Evolutionary conservation across 1,284 basidiomycete genomes (phyloP).

Genomic region (Cryptococcus sp.): DNA sequence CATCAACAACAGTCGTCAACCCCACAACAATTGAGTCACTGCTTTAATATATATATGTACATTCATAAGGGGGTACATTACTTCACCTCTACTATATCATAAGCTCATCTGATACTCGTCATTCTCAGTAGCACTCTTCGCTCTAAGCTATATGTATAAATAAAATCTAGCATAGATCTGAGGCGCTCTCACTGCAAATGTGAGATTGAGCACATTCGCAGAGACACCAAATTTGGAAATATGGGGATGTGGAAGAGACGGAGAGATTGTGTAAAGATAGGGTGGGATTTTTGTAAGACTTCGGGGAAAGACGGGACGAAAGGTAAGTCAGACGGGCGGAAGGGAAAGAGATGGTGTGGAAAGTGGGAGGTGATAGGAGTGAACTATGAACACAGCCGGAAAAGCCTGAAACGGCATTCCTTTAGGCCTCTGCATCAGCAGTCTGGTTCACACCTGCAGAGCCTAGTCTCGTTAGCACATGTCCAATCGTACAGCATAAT

Average conservation of each 20-base stretch:
- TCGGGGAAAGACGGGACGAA: constrained; percentile 23
- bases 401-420: constrained; percentile 13
- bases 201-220: too few species aligned
- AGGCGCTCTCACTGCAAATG: too few species aligned
- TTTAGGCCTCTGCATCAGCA: constrained; percentile 17
- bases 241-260: constrained; percentile 6
- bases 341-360: constrained; percentile 10
- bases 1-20: too few species aligned
- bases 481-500: background rate
- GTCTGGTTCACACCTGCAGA: constrained; percentile 37
- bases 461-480: constrained; percentile 1
- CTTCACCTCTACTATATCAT: too few species aligned
- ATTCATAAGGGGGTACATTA: too few species aligned
- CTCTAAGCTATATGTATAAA: too few species aligned
- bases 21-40: too few species aligned
- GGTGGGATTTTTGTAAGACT: background rate
- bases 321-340: constrained; percentile 20
- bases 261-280: constrained; percentile 3
- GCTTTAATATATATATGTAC: too few species aligned
- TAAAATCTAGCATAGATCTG: too few species aligned
- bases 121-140: too few species aligned
- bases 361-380: background rate
- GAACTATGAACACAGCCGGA: background rate
- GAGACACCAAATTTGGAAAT: too few species aligned
- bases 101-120: too few species aligned